Conservation (phyloP, 1,139 yeast species). For the Candida tetrigidarum region DNA sequence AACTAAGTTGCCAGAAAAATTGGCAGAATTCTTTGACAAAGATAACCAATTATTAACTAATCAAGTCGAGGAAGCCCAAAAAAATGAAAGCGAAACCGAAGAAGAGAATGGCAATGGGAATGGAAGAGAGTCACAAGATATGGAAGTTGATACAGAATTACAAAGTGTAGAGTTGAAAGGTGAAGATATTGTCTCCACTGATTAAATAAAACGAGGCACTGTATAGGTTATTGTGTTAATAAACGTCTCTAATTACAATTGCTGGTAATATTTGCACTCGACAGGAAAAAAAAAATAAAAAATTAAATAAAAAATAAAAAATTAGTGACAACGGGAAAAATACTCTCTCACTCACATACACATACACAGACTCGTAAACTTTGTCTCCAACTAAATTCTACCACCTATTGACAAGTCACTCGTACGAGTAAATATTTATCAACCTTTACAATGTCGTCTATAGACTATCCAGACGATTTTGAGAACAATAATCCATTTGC, state of each 20-base stretch:
- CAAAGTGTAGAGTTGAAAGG: background rate
- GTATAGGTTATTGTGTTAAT: no score
- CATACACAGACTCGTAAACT: background rate
- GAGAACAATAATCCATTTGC: constrained; percentile 68
- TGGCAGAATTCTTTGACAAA: constrained; percentile 21
- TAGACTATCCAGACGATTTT: constrained; percentile 68
- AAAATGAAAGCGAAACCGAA: constrained; percentile 1
- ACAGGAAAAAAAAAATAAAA: background rate
- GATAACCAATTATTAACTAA: constrained; percentile 22
- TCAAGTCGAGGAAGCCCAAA: constrained; percentile 9
- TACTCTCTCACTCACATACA: background rate
- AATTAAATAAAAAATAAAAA: no score
- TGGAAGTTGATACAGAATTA: background rate
- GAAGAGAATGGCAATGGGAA: background rate
- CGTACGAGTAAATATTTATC: no score
- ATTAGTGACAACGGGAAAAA: no score
- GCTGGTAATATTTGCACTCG: no score
- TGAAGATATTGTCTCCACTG: background rate
- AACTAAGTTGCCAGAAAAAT: constrained; percentile 17
- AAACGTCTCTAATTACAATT: no score
- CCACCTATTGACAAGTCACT: no score
- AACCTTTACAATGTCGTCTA: constrained; percentile 46
- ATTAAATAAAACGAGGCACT: background rate
- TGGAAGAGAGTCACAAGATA: background rate
- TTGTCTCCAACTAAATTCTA: background rate